phyloP scores from a whole-genome alignment of 805 yeast genomes.

The Starmerella lactis-condensi region DNA sequence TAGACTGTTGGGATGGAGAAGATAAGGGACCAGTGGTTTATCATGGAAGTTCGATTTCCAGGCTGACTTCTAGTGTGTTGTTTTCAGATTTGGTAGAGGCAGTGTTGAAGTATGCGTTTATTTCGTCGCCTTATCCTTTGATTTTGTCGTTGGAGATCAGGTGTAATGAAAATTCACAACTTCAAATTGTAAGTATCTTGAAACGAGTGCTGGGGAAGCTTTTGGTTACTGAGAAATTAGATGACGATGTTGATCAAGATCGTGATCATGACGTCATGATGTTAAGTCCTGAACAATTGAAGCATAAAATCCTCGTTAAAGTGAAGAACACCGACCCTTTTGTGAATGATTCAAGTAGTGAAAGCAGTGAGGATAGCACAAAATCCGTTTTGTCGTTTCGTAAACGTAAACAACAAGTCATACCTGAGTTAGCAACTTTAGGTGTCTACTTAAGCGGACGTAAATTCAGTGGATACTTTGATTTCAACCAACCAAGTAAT shows the following conservation, averaged over 20 bases:
- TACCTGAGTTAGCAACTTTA: constrained; percentile 32
- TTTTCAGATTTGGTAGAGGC: constrained; percentile 52
- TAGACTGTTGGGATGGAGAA: constrained; percentile 85
- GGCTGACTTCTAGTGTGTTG: constrained; percentile 52
- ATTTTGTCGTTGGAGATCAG: constrained; percentile 72
- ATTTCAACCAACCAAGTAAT: constrained; percentile 71
- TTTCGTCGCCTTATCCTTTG: constrained; percentile 70
- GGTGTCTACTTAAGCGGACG: constrained; percentile 61
- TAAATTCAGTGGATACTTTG: constrained; percentile 62
- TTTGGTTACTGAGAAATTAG: constrained; percentile 29
- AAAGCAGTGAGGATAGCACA: constrained; percentile 1
- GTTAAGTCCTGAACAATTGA: constrained; percentile 60
- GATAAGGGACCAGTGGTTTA: constrained; percentile 63
- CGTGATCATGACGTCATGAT: too few species aligned
- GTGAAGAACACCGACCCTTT: constrained; percentile 32
- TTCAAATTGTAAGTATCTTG: constrained; percentile 35
- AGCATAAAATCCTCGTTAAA: constrained; percentile 55
- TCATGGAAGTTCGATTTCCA: constrained; percentile 51
- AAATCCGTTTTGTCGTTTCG: constrained; percentile 1
- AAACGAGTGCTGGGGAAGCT: constrained; percentile 40
- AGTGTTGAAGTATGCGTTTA: constrained; percentile 70
- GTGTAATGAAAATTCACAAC: constrained; percentile 53
- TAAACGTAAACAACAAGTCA: constrained; percentile 9
- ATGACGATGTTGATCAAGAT: constrained; percentile 14
- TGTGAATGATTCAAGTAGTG: constrained; percentile 1